Percentiles rank a stretch among this genome's conserved stretches.
These are phyloP conservation scores for Naematelia aurantialba DNA, from an alignment of 768 basidiomycete species.

Conservation along the genomic window DNA sequence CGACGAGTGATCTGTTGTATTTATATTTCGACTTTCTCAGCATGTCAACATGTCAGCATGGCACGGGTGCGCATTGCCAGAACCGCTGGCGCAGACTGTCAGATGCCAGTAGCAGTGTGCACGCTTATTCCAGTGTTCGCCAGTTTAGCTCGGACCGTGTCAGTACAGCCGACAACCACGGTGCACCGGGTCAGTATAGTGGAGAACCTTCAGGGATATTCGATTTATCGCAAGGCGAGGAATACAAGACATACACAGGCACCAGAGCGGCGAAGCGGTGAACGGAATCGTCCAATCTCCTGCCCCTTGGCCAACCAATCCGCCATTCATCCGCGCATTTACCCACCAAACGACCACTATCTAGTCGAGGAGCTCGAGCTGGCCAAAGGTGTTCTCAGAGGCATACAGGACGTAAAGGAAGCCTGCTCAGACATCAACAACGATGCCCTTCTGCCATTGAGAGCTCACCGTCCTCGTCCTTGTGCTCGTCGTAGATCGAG, in stretches of 20 bases:
- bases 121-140: no score
- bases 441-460: background rate
- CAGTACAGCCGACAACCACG: no score
- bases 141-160: no score
- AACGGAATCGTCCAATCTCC: background rate
- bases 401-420: slow-evolving; percentile 99
- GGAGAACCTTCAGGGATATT: background rate
- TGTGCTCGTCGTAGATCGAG: slow-evolving; percentile 99
- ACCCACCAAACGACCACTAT: background rate
- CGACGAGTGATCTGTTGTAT: background rate
- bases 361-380: background rate
- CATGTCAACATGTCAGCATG: no score
- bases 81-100: no score
- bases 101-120: no score
- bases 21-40: background rate
- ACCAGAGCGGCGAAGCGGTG: background rate
- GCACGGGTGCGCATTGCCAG: no score
- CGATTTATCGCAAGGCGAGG: slow-evolving; percentile 2
- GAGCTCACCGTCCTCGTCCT: slow-evolving; percentile 78
- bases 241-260: background rate
- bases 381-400: slow-evolving; percentile 93
- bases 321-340: background rate
- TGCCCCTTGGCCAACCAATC: background rate
- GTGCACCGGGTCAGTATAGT: no score
- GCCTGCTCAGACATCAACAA: slow-evolving; percentile 45